Evolutionary conservation across 805 yeast species (phyloP), one percentile per base, ranked within the genome.

Genomic region (Naumovozyma castellii): DNA sequence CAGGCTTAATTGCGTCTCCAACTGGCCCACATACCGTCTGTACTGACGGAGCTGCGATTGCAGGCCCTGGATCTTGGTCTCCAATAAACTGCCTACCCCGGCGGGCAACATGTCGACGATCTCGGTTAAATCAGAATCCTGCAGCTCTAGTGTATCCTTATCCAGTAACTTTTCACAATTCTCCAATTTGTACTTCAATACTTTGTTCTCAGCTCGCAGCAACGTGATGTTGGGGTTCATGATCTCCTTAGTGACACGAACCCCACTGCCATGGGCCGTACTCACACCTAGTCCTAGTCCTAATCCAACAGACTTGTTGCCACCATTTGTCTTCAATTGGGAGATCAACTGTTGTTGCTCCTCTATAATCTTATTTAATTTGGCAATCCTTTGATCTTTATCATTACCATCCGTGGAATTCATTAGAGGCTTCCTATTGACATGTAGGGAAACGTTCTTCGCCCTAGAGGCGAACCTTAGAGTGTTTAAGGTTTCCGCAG

Each of bases 381-480:
- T 74, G 44, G 72, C 76, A 14, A 84, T 72, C 9, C 76, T 56
- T 36, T 65, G 71, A 35, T 72, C 74, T 15, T 69, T 71, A 13
- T 70, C 78, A 27, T 34, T 39, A 20, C 38, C 43, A 4, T 34
- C 31, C 3, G 29, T 19, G 30, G 69, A 73, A 48, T 71, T 71
- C 15, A 34, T 37, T 18, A 35, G 34, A 18, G 46, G 42, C 28
- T 72, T 73, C 43, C 72, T 73, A 38, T 72, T 72, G 4, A 84
- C 94, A 40, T 69, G 72, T 51, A 88, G 71, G 10, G 77, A 69
- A 37, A 92, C 78, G 57, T 90, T 86, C 53, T 87, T 88, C 1
- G 97, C 97, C 44, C 96, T 68, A 0, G 95, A 84, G 0, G 96
- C 97, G 65, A 92, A 92, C 38, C 97, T 65, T 18, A 92, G 67